Percentiles rank a stretch among this genome's conserved stretches.
Conservation (phyloP, 768 basidiomycete species). For the Leccinum fibrillosum region DNA sequence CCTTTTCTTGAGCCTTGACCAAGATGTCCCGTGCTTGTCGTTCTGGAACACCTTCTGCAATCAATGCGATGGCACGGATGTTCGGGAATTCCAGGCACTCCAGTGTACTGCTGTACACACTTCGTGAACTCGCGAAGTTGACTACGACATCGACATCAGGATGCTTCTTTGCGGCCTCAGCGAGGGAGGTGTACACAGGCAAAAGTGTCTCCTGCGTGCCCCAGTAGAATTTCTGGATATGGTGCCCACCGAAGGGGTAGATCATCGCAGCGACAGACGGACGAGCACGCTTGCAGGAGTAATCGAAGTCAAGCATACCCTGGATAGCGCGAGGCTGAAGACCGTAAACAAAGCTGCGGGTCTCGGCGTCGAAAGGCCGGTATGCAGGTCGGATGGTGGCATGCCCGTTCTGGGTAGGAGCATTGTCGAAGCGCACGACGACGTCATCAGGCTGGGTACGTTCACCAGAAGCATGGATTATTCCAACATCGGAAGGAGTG, state of each 20-base stretch:
- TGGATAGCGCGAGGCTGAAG: conserved; percentile 99
- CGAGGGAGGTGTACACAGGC: conserved; percentile 91
- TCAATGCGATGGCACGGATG: conserved; percentile 71
- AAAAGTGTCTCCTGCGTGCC: conserved; percentile 98
- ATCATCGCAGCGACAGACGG: conserved; percentile 99
- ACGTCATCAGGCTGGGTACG: conserved; percentile 85
- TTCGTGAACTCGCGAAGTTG: conserved; percentile 94
- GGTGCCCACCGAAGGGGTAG: conserved; percentile 99
- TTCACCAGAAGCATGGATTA: conserved; percentile 73
- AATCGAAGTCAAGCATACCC: conserved; percentile 98
- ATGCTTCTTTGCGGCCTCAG: conserved; percentile 92
- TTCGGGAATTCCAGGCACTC: conserved; percentile 69
- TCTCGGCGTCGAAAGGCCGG: conserved; percentile 88
- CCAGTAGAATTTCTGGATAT: conserved; percentile 99
- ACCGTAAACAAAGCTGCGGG: conserved; percentile 97
- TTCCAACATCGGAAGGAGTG: conserved; percentile 51
- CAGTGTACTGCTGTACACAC: conserved; percentile 91
- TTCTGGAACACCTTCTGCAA: conserved; percentile 99
- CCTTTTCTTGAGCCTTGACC: conserved; percentile 79
- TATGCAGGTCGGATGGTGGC: conserved; percentile 63
- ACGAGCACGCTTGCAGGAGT: conserved; percentile 86
- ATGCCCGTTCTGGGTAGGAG: conserved; percentile 28
- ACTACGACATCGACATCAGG: conserved; percentile 96
- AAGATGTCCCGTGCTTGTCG: conserved; percentile 95
- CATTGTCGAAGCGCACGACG: conserved; percentile 80